Evolutionary conservation across 306 rosid species (phyloP), one percentile per base, ranked within the genome.

Genomic region (Lagenaria siceraria): DNA sequence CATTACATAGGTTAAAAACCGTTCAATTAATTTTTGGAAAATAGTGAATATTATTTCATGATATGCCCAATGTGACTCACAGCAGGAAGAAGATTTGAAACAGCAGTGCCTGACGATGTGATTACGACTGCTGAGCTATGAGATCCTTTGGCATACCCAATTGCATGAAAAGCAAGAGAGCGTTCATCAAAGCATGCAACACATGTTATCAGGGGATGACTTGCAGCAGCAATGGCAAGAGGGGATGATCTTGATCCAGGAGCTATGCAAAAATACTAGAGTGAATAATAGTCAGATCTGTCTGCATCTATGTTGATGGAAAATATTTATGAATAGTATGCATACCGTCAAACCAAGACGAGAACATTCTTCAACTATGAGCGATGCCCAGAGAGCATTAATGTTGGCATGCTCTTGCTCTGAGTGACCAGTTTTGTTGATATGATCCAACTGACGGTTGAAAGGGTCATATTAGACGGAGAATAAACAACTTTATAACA

Each of bases 241-340:
- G 97, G 98, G 80, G 96, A 90, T 80, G 98, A 95, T 80, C 98
- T 92, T 63, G 98, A 95, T 76, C 98, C 98, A 56, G 98, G 98
- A 72, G 98, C 96, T 83, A 95, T 74, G 86, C 97, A 95, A 85
- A 95, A 92, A 87, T 95, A 95, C 98, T 95, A 81, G 76, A 87
- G 84, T 49, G 76, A 85, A 85, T 72, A 83, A 80, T 61, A 76
- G 86, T 88, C 79, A 90, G 86, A 85, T 64, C 46, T 54, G 43
- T 79, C 77, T 71, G 54, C 69, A 66, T 76, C 46, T 63, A 72
- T 17, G 74, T 56, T 65, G n/a, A 63, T 70, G 74, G 60, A 73
- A 25, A 48, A 66, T 21, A 83, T 63, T 40, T 43, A 40, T 72
- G 73, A 79, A 38, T 55, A 58, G 79, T 80, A 78, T 78, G 58